phyloP scores from a whole-genome alignment of 2,329 filamentous ascomycete species.

The Colletotrichum sp. region DNA sequence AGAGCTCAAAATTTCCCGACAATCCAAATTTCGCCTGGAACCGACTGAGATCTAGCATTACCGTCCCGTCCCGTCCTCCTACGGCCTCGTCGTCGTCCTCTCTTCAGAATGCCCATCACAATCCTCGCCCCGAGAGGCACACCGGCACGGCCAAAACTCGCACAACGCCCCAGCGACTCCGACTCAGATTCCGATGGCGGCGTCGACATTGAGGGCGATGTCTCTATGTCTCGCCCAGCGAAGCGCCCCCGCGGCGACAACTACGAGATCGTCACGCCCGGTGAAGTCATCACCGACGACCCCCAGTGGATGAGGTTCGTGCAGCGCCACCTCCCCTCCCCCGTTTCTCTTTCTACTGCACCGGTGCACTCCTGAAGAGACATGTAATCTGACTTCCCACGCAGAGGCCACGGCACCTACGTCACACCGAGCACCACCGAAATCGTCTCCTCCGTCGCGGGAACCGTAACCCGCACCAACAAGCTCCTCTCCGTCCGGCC shows the following conservation, averaged over 20 bases:
- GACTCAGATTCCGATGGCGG: conserved; percentile 52
- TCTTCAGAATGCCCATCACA: conserved; percentile 49
- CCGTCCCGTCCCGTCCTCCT: neutral
- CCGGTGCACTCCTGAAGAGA: neutral
- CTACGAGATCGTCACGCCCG: conserved; percentile 79
- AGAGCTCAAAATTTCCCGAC: neutral
- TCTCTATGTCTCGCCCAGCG: conserved; percentile 47
- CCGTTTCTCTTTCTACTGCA: neutral
- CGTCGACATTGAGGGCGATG: conserved; percentile 48
- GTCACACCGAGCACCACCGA: conserved; percentile 64
- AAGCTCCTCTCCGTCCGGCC: conserved; percentile 93
- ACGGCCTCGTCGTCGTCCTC: neutral
- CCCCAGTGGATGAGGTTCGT: conserved; percentile 91
- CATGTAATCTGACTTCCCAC: neutral
- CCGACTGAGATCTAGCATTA: neutral
- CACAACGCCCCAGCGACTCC: conserved; percentile 37
- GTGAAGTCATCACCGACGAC: conserved; percentile 86
- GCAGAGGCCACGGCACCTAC: conserved; percentile 91
- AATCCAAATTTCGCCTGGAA: neutral
- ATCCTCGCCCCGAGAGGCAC: conserved; percentile 47
- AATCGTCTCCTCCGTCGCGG: conserved; percentile 90
- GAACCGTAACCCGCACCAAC: conserved; percentile 91
- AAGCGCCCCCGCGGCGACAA: conserved; percentile 37
- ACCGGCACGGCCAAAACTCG: conserved; percentile 22
- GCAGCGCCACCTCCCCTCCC: neutral